Base-by-base conservation (phyloP, 805 yeast genomes). In the Crinitomyces ghanaensis region DNA sequence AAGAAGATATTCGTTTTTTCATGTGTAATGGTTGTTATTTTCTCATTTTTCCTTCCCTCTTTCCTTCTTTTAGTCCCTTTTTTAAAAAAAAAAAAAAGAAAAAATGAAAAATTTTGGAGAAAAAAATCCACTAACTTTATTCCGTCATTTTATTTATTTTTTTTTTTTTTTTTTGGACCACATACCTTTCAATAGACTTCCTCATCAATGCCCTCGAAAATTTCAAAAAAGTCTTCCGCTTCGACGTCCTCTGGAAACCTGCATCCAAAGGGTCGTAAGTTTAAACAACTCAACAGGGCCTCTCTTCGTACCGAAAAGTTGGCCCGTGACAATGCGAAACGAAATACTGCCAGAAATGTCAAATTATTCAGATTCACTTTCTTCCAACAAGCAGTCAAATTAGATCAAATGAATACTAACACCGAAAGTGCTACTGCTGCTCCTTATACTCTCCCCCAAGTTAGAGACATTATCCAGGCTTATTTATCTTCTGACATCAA, bases 251-350 rank as follows among this genome's bases (percentile, higher is more conserved):
- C n/a, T n/a, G 72, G 69, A 28, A 62, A 70, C 24, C 60, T 80
- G 44, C 97, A 88, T 53, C 91, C 93, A 15, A 78, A 77, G 49
- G 95, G 96, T 6, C 70, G 95, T 34, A 88, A 85, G 56, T 79
- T 84, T 55, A 78, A 78, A 56, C 83, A 79, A 52, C 60, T 88
- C 33, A 77, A 77, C 36, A 65, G 91, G 42, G 96, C 96, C n/a
- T 73, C 93, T 2, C 59, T 84, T 28, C 70, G 98, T 55, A 93
- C 86, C 42, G 66, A 65, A 31, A 82, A 80, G 53, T 57, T 88
- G 33, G 69, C 65, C 23, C 63, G 64, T 32, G 72, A 69, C 51
- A 81, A 79, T 50, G 54, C 65, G 15, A 65, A 64, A 32, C 45
- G 61, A 8, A 69, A 71, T 31, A 65, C 68, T 38, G 83, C 76